These are phyloP conservation scores for Kuraishia hungarica DNA, from an alignment of 805 yeast genomes.

Conservation along the genomic window DNA sequence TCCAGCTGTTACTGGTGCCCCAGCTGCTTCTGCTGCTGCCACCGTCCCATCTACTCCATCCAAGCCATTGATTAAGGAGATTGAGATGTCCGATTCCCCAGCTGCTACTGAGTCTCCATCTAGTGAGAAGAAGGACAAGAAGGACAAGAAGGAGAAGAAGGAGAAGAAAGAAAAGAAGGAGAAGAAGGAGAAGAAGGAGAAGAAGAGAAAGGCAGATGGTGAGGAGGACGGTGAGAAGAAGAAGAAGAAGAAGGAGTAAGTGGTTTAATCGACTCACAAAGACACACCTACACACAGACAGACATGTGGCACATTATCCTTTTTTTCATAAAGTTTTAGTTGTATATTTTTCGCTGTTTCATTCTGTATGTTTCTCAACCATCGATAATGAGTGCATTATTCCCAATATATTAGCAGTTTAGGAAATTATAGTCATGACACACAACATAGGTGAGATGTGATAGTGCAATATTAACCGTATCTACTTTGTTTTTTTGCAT, in stretches of 20 bases:
- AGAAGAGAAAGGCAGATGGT: constrained; percentile 7
- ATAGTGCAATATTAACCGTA: too few species aligned
- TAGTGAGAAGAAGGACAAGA: constrained; percentile 33
- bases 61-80: constrained; percentile 40
- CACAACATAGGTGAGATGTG: too few species aligned
- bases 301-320: not conserved
- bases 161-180: constrained; percentile 53
- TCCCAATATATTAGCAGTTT: not conserved
- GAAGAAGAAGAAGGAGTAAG: constrained; percentile 15
- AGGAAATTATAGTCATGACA: not conserved
- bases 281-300: not conserved
- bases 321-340: not conserved
- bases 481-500: too few species aligned
- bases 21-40: constrained; percentile 31
- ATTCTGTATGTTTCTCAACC: not conserved
- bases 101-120: constrained; percentile 13
- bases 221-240: constrained; percentile 7
- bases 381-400: not conserved
- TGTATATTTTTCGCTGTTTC: not conserved
- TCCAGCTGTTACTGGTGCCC: constrained; percentile 54
- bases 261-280: constrained; percentile 1
- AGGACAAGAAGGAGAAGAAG: constrained; percentile 43
- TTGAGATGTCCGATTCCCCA: constrained; percentile 23
- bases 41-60: constrained; percentile 31
- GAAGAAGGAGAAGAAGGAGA: constrained; percentile 35